These are phyloP conservation scores for Arabidopsis suecica DNA, from an alignment of 345 rosid genomes.

Conservation along the genomic window DNA sequence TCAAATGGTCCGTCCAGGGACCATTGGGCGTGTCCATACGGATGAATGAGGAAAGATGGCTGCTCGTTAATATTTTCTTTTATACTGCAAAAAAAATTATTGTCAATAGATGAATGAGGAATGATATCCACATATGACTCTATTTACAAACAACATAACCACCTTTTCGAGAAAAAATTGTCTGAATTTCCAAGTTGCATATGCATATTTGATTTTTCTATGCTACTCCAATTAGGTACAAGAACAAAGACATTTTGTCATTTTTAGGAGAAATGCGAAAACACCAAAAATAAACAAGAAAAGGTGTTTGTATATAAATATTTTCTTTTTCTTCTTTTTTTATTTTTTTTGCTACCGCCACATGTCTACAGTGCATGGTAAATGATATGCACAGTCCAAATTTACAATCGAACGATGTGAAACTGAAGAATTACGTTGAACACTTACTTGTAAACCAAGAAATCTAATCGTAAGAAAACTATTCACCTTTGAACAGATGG, in stretches of 20 bases:
- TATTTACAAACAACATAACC: constrained; percentile 19
- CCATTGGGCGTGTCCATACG: too few relatives aligned
- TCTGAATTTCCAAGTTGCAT: constrained; percentile 20
- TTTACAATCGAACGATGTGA: background rate
- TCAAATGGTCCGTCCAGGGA: too few relatives aligned
- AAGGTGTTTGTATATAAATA: background rate
- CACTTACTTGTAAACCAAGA: constrained; percentile 24
- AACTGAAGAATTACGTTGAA: background rate
- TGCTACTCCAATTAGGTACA: background rate
- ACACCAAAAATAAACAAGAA: constrained; percentile 6
- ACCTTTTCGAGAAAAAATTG: background rate
- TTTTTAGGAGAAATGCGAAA: constrained; percentile 1
- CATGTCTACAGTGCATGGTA: background rate
- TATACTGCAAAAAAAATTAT: constrained; percentile 58
- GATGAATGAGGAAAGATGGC: constrained; percentile 46
- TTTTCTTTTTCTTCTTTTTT: too few relatives aligned
- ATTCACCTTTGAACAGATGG: constrained; percentile 47
- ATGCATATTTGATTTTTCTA: constrained; percentile 14
- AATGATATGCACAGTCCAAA: constrained; percentile 1
- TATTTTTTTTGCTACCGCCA: background rate
- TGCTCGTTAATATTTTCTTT: constrained; percentile 89
- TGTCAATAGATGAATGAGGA: constrained; percentile 13
- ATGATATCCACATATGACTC: background rate
- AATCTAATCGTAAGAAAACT: background rate
- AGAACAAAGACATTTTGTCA: constrained; percentile 22